phyloP scores from a whole-genome alignment of 495 filamentous ascomycete species.

The Peziza echinospora region DNA sequence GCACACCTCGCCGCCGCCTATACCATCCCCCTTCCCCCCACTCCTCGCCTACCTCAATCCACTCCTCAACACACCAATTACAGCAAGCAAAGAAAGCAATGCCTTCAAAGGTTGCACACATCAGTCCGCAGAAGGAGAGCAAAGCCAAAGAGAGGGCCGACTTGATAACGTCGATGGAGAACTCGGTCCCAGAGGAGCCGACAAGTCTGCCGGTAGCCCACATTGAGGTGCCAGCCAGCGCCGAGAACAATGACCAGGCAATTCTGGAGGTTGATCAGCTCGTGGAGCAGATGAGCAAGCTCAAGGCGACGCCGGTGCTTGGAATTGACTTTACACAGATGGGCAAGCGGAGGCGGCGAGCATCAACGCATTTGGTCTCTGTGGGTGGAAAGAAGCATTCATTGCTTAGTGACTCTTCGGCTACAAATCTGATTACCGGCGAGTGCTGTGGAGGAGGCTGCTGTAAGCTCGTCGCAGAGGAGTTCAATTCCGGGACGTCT shows the following conservation, averaged over 20 bases:
- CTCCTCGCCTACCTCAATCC: no score
- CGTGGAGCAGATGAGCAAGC: constrained; percentile 21
- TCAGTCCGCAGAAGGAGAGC: no score
- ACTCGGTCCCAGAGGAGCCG: not conserved
- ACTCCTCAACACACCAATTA: no score
- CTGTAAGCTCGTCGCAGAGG: constrained; percentile 40
- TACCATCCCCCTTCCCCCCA: no score
- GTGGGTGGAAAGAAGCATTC: constrained; percentile 21
- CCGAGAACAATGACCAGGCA: not conserved
- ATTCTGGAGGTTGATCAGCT: constrained; percentile 13
- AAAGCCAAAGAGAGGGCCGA: no score
- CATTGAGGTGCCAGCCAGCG: not conserved
- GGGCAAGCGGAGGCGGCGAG: constrained; percentile 22
- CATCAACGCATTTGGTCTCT: constrained; percentile 10
- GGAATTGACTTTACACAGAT: constrained; percentile 20
- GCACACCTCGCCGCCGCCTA: no score
- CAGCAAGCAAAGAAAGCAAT: no score
- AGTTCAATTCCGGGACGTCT: constrained; percentile 1
- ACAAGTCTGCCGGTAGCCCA: not conserved
- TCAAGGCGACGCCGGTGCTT: constrained; percentile 8
- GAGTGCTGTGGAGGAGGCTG: constrained; percentile 90
- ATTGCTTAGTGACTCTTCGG: constrained; percentile 11
- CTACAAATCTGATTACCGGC: constrained; percentile 27
- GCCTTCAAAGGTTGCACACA: no score
- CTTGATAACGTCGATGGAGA: not conserved